Percentiles rank a stretch among this genome's conserved stretches.
Evolutionary conservation across 2,329 filamentous ascomycete genomes (phyloP).

Genomic region (Dendryphion nanum): DNA sequence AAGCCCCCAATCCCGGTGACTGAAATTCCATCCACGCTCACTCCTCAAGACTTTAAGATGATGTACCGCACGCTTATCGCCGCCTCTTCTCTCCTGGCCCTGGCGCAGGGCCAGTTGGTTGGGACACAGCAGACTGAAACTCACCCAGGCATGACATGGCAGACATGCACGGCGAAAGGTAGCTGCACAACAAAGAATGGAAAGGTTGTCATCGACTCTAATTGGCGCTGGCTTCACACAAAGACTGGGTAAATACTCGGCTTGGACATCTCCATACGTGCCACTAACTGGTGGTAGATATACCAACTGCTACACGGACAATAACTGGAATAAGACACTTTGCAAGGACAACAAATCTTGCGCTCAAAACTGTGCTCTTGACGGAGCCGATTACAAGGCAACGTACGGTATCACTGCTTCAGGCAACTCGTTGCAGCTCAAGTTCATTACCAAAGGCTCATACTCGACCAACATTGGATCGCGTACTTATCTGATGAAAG

Average conservation of each 20-base stretch:
- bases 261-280: too few species aligned
- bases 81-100: constrained; percentile 45
- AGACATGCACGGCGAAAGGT: constrained; percentile 52
- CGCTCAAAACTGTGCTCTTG: constrained; percentile 52
- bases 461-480: constrained; percentile 25
- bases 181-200: constrained; percentile 53
- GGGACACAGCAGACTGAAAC: constrained; percentile 50
- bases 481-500: constrained; percentile 23
- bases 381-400: constrained; percentile 52
- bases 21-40: too few species aligned
- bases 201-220: constrained; percentile 56
- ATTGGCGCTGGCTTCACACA: constrained; percentile 58
- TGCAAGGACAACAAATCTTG: constrained; percentile 47
- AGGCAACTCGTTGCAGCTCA: constrained; percentile 20
- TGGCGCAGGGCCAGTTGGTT: constrained; percentile 51
- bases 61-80: constrained; percentile 39
- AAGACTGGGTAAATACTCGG: constrained; percentile 22
- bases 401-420: constrained; percentile 46
- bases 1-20: too few species aligned
- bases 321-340: constrained; percentile 44
- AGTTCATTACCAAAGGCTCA: constrained; percentile 19
- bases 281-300: too few species aligned
- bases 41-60: too few species aligned
- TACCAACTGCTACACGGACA: constrained; percentile 51
- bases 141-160: constrained; percentile 56